Conservation (phyloP, 2,329 filamentous ascomycete genomes). For the Alternaria ventricosa region DNA sequence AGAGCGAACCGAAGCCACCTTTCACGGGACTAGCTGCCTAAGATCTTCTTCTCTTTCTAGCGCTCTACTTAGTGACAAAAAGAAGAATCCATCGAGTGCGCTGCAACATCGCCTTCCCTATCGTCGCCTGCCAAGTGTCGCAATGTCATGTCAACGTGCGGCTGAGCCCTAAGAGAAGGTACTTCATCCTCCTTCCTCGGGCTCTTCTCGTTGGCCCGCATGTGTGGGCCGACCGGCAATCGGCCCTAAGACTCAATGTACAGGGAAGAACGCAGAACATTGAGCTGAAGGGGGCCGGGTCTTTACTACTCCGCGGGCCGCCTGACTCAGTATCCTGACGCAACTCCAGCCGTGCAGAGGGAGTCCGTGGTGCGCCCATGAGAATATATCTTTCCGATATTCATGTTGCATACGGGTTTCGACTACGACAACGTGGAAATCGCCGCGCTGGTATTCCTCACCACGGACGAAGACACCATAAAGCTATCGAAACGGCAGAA, state of each 20-base stretch:
- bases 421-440: neutral
- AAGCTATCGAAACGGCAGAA: neutral
- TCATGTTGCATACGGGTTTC: neutral
- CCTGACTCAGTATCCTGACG: neutral
- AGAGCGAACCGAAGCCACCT: neutral
- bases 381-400: neutral
- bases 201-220: neutral
- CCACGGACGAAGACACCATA: neutral
- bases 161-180: neutral
- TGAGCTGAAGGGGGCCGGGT: neutral
- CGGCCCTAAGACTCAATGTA: neutral
- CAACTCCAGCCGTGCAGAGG: neutral
- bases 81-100: neutral
- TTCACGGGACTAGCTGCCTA: neutral
- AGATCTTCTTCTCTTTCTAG: neutral
- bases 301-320: neutral
- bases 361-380: neutral
- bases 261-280: constrained; percentile 2
- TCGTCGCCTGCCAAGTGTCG: neutral
- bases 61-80: neutral
- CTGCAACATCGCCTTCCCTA: neutral
- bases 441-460: neutral
- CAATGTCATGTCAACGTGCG: neutral
- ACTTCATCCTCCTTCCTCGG: neutral
- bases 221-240: neutral